Evolutionary conservation across 108 stramenopile species (phyloP), one percentile per base, ranked within the genome.

Genomic region (Skeletonema menzelii): DNA sequence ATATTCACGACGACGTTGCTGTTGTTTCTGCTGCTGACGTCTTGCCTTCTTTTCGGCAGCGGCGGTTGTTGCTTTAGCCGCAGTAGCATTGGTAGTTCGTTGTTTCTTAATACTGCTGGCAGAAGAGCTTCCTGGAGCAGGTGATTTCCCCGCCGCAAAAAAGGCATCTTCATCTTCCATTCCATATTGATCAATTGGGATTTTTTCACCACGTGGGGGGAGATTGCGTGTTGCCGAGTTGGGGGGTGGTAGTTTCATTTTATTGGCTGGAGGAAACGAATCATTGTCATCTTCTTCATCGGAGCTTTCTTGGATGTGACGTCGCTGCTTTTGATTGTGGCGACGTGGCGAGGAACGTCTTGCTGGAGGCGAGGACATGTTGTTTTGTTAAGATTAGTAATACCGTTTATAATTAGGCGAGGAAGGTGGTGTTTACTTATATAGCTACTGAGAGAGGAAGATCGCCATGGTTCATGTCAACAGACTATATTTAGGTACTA

Each of bases 101-200:
- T 34, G 15, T 42, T 31, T 34, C 0, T 34, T 14, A 8, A 32
- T 17, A 15, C 47, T 8, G 24, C 31, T 31, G 49, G 12, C 22
- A 34, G 61, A 19, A 26, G 63, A 12, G 20, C 27, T 32, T 7
- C 31, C 65, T 12, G 31, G 28, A 22, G 66, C 24, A 65, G 84
- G 72, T 67, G 75, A 63, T 19, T 44, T 56, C 28, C 71, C 80
- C 13, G 76, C 75, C 22, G 68, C 71, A 28, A 59, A 80, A 47
- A 80, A 80, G 47, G 73, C 79, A 61, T 80, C 83, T n/a, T 53
- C 27, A 55, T 76, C 69, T 71, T 84, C 83, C 13, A 66, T 58
- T 20, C 79, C 79, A 42, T 71, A 53, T 27, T 40, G 27, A 56
- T 77, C 70, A 19, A 69, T n/a, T 26, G 74, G 75, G 28, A 63